Evolutionary conservation across 2,329 filamentous ascomycete species (phyloP), one percentile per base, ranked within the genome.

Genomic region (Alternaria postmessia): DNA sequence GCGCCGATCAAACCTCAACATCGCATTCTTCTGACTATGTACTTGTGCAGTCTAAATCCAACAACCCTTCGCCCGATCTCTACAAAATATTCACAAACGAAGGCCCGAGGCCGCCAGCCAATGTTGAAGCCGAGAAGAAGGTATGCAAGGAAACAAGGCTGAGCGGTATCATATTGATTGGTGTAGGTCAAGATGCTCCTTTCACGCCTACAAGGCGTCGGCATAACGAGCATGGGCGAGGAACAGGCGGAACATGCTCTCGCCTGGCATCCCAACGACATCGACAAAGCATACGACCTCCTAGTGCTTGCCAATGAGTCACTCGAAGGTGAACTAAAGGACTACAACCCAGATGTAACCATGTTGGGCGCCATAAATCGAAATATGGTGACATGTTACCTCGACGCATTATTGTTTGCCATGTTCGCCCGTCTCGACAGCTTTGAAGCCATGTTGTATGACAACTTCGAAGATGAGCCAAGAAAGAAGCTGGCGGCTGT

Each of bases 341-440:
- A 88, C 16, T 96, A 92, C 80, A 85, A 92, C 56, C 88, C 92
- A 8, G 84, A 85, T 54, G 84, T 90, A 7, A 86, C 86, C 57
- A 88, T 98, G 82, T 81, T 92, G 5, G 95, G 95, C 7, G 94
- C 95, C 12, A 90, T 92, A 69, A 99, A 99, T 74, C 86, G 93
- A 48, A 86, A 90, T 44, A 88, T 87, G 48, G 93, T 97, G 36
- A 98, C 94, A n/a, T 99, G 95, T 81, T 98, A 96, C 76, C 83
- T 98, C 16, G 95, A 98, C 76, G 87, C 94, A 0, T 81, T 98
- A 22, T 85, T 99, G 1, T 98, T 97, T 76, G 91, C 94, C 76
- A 97, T 99, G 93, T 98, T 98, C 76, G 91, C 92, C 18, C 89
- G 92, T 61, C 84, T 97, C 38, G 90, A 93, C 67, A 94, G 91